Evolutionary conservation across 2,329 filamentous ascomycete genomes (phyloP), one percentile per base, ranked within the genome.

Genomic region (Leptodontidium sp.): DNA sequence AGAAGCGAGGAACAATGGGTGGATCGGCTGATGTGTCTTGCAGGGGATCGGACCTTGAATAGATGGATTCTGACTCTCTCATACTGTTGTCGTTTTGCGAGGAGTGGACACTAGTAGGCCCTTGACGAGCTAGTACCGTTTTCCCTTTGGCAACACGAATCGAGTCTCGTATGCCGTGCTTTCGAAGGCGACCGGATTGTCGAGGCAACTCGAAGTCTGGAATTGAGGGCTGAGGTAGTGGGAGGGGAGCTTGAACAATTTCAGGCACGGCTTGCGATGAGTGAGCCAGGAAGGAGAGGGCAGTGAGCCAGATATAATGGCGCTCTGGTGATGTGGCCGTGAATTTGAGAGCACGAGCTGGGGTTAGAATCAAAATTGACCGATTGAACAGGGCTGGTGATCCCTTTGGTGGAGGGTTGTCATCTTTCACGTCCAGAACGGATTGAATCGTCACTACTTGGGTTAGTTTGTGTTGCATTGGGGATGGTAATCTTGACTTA

Each of bases 381-480:
- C 96, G 90, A 80, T 97, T 93, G 83, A 98, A 98, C 11, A 93
- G 82, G 26, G 84, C 79, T 63, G 73, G 76, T 49, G 85, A 81
- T 64, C 91, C 91, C 79, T 91, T 96, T 0, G 95, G 95, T 49
- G 93, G 79, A 7, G 93, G 88, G 71, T 96, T 97, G 77, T 96
- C 93, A 75, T 99, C 96, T 80, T 97, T 97, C 72, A 99, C 96
- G 76, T 99, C 96, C 38, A 99, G 86, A 4, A 99, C 96, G 11
- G 96, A 98, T 84, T 98, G 95, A 72, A 99, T 98, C 11, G 87
- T 88, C 76, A 99, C 94, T 98, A 76, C 40, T 69, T 26, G 63
- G 61, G 78, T 83, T 80, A 78, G 75, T 35, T 72, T 67, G 24
- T 71, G 64, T 45, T 38, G 58, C 65, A 21, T 32, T 32, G 49